Conservation (phyloP, 345 rosid genomes). For the Noccaea caerulescens region DNA sequence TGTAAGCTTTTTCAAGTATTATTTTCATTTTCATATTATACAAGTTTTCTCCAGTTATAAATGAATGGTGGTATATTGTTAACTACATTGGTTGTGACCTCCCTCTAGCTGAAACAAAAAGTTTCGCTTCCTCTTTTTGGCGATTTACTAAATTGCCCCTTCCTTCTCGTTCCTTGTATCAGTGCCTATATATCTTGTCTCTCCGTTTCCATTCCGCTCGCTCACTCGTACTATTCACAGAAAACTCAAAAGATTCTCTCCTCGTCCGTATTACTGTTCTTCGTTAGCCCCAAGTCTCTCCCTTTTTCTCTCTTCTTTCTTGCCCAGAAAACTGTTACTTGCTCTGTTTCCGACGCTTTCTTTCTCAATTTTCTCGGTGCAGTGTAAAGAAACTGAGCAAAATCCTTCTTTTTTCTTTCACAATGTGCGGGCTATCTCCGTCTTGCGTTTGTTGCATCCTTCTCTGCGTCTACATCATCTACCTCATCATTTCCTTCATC, state of each 20-base stretch:
- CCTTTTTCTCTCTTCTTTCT: slow-evolving; percentile 23
- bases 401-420: slow-evolving; percentile 5
- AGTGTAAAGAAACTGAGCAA: neutral
- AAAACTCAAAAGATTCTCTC: slow-evolving; percentile 18
- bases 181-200: slow-evolving; percentile 9
- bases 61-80: no score
- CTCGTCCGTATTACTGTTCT: slow-evolving; percentile 3
- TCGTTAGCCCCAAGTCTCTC: slow-evolving; percentile 17
- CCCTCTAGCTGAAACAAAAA: neutral
- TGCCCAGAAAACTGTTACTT: slow-evolving; percentile 31
- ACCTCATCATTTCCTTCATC: slow-evolving; percentile 16
- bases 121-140: neutral
- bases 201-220: slow-evolving; percentile 26
- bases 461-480: slow-evolving; percentile 13
- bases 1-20: slow-evolving; percentile 13
- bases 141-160: slow-evolving; percentile 27
- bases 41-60: neutral
- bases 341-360: slow-evolving; percentile 45
- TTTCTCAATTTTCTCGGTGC: slow-evolving; percentile 17
- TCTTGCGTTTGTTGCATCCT: slow-evolving; percentile 22
- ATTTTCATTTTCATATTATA: slow-evolving; percentile 15
- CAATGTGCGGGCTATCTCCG: neutral
- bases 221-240: neutral
- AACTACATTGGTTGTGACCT: no score
- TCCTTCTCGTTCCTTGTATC: neutral